phyloP scores from a whole-genome alignment of 768 basidiomycete species.

The Auriscalpium vulgare region DNA sequence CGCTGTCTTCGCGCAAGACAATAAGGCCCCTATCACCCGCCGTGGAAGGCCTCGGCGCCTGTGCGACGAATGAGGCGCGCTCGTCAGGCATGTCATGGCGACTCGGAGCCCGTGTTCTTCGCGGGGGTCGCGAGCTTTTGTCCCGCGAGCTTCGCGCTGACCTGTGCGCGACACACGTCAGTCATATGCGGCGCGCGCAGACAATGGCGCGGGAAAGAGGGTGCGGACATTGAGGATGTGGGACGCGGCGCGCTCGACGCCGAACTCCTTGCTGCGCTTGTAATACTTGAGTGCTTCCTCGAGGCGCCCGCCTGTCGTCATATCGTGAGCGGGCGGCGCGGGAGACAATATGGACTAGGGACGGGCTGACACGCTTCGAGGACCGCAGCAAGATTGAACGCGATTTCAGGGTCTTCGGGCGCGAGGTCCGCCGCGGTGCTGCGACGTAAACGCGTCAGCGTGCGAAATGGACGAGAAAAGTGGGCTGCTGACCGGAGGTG shows the following conservation, averaged over 20 bases:
- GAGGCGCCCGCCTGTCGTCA: slow-evolving; percentile 55
- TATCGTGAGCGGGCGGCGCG: slow-evolving; percentile 1
- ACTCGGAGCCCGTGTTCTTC: neutral
- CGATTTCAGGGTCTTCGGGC: slow-evolving; percentile 86
- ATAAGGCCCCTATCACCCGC: slow-evolving; percentile 10
- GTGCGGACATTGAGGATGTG: slow-evolving; percentile 72
- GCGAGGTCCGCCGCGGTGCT: slow-evolving; percentile 79
- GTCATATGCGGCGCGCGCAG: slow-evolving; percentile 13
- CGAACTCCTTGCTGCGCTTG: slow-evolving; percentile 67
- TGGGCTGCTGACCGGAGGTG: slow-evolving; percentile 58
- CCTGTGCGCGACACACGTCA: slow-evolving; percentile 32
- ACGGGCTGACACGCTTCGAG: slow-evolving; percentile 69
- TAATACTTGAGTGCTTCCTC: slow-evolving; percentile 79
- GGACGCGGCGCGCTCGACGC: slow-evolving; percentile 74
- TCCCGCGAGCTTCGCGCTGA: slow-evolving; percentile 74
- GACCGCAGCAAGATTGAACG: slow-evolving; percentile 87
- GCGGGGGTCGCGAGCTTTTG: slow-evolving; percentile 37
- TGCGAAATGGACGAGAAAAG: slow-evolving; percentile 14
- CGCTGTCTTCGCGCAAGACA: slow-evolving; percentile 9
- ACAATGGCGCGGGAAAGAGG: slow-evolving; percentile 5
- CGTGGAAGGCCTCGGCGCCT: slow-evolving; percentile 4
- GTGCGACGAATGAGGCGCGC: neutral
- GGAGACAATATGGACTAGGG: neutral
- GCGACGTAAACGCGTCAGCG: slow-evolving; percentile 23
- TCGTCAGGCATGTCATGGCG: neutral